Percentiles rank a stretch among this genome's conserved stretches.
Evolutionary conservation across 2,329 filamentous ascomycete species (phyloP).

Genomic region (Botrytis medusae): DNA sequence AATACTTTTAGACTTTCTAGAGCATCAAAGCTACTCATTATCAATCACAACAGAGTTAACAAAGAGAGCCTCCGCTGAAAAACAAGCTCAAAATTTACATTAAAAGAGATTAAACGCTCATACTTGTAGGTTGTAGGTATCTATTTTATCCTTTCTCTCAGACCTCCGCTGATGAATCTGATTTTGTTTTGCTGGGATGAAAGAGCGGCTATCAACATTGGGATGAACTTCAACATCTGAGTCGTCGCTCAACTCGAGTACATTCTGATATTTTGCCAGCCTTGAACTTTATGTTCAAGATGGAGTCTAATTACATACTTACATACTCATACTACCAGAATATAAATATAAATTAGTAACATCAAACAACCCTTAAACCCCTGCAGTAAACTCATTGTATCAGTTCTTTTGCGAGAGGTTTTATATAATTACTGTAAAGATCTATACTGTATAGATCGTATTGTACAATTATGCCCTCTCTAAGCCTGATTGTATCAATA

Average conservation of each 20-base stretch:
- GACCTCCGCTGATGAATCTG: conserved; percentile 92
- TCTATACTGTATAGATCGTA: not conserved
- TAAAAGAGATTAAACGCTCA: conserved; percentile 59
- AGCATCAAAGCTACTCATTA: not conserved
- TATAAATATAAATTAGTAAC: no score
- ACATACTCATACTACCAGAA: no score
- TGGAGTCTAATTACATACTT: no score
- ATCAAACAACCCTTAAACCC: no score
- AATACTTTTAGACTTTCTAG: not conserved
- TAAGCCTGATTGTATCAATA: not conserved
- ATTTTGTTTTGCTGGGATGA: conserved; percentile 96
- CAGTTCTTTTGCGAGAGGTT: no score
- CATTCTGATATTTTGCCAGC: conserved; percentile 57
- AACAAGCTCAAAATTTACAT: not conserved
- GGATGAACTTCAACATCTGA: conserved; percentile 98
- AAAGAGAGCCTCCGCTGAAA: not conserved
- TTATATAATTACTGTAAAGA: not conserved
- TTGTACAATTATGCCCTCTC: not conserved
- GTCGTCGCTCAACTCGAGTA: conserved; percentile 95
- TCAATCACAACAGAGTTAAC: not conserved
- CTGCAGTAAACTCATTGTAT: no score
- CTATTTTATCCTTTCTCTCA: conserved; percentile 84
- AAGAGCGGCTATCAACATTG: conserved; percentile 97
- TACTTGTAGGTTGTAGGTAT: conserved; percentile 90
- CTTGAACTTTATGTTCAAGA: conserved; percentile 26